phyloP scores from a whole-genome alignment of 345 rosid genomes.

The Trapa incisa region DNA sequence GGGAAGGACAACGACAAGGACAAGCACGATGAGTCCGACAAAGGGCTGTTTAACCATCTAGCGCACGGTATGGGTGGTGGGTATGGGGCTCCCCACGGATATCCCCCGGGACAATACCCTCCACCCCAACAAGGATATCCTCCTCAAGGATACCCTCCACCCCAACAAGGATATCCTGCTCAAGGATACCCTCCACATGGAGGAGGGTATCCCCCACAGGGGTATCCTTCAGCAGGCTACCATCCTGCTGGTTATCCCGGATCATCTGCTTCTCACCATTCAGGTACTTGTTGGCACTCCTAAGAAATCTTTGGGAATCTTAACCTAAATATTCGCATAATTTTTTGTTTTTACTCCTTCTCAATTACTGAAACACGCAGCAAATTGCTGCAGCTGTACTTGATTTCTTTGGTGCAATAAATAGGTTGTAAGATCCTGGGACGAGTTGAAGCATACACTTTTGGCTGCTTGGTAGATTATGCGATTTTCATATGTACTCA shows the following conservation, averaged over 20 bases:
- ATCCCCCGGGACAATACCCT: conserved; percentile 27
- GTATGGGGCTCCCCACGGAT: conserved; percentile 16
- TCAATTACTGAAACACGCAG: too few relatives aligned
- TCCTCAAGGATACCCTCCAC: neutral
- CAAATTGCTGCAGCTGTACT: too few relatives aligned
- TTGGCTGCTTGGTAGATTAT: too few relatives aligned
- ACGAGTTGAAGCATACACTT: too few relatives aligned
- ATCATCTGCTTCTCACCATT: conserved; percentile 47
- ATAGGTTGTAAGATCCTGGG: too few relatives aligned
- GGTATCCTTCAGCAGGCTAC: conserved; percentile 23
- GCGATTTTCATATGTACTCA: too few relatives aligned
- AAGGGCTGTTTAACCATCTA: conserved; percentile 36
- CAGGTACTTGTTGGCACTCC: conserved; percentile 28
- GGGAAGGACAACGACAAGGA: conserved; percentile 38
- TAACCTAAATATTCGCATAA: too few relatives aligned
- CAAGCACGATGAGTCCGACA: conserved; percentile 24
- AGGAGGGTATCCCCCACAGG: neutral
- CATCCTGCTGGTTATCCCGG: conserved; percentile 50
- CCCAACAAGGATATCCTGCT: conserved; percentile 10
- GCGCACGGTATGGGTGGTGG: neutral
- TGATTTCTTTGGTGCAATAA: too few relatives aligned
- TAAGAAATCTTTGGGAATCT: too few relatives aligned
- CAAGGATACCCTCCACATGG: conserved; percentile 15
- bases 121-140: conserved; percentile 4
- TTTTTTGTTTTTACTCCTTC: too few relatives aligned